phyloP scores from a whole-genome alignment of 495 filamentous ascomycete species.

The Annulohypoxylon stygium region DNA sequence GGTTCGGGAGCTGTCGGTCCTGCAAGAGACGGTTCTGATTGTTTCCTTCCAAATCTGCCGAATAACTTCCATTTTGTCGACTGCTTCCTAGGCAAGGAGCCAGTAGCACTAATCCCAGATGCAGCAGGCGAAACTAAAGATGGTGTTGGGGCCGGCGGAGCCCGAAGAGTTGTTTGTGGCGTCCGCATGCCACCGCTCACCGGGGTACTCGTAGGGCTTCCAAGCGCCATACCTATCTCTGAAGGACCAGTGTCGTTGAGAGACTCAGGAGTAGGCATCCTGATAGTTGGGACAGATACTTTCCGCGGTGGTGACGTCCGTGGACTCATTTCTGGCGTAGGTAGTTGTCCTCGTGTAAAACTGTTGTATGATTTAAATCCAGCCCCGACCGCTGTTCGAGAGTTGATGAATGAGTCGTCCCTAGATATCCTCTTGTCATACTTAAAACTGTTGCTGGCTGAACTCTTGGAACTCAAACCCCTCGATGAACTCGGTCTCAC shows the following conservation, averaged over 20 bases:
- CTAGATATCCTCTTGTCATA: slow-evolving; percentile 58
- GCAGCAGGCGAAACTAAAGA: slow-evolving; percentile 42
- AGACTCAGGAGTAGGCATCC: slow-evolving; percentile 58
- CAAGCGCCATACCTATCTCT: slow-evolving; percentile 70
- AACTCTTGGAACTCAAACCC: slow-evolving; percentile 41
- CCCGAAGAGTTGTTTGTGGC: slow-evolving; percentile 32
- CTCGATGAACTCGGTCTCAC: slow-evolving; percentile 59
- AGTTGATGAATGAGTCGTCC: slow-evolving; percentile 62
- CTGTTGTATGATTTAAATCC: slow-evolving; percentile 49
- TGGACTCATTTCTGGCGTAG: slow-evolving; percentile 61
- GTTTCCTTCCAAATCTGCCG: slow-evolving; percentile 63
- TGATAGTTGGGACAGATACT: slow-evolving; percentile 43
- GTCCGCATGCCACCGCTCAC: slow-evolving; percentile 28
- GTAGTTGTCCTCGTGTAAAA: slow-evolving; percentile 53
- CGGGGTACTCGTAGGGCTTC: slow-evolving; percentile 61
- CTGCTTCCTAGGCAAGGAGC: slow-evolving; percentile 61
- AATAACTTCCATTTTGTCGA: slow-evolving; percentile 65
- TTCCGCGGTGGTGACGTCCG: slow-evolving; percentile 43
- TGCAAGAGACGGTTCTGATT: slow-evolving; percentile 43
- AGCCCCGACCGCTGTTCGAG: slow-evolving; percentile 36
- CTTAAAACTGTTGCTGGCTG: slow-evolving; percentile 43
- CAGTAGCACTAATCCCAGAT: slow-evolving; percentile 44
- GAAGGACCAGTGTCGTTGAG: slow-evolving; percentile 49
- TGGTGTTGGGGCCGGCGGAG: slow-evolving; percentile 31
- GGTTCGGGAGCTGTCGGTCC: slow-evolving; percentile 33